phyloP scores from a whole-genome alignment of 495 filamentous ascomycete genomes.

The Eremomyces bilateralis region DNA sequence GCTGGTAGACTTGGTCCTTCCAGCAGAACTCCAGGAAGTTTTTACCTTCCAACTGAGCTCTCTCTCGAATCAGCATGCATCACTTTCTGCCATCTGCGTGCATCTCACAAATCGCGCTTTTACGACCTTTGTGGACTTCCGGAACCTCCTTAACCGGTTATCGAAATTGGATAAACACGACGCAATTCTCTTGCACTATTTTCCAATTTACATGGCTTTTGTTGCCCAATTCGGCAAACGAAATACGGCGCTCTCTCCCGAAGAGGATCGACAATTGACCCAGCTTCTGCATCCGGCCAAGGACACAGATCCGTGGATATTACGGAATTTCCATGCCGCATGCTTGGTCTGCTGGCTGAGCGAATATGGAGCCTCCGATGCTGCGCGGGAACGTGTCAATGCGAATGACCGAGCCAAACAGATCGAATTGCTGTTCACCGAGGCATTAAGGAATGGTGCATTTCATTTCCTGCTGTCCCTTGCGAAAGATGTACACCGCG shows the following conservation, averaged over 20 bases:
- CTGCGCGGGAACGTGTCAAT: neutral
- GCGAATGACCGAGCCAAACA: slow-evolving; percentile 32
- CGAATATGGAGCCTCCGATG: slow-evolving; percentile 49
- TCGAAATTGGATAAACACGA: slow-evolving; percentile 53
- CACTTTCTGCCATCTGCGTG: slow-evolving; percentile 52
- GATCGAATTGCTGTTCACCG: slow-evolving; percentile 46
- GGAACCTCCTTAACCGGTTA: slow-evolving; percentile 38
- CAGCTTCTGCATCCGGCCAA: slow-evolving; percentile 35
- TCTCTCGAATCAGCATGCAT: slow-evolving; percentile 69
- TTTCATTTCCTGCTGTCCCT: slow-evolving; percentile 78
- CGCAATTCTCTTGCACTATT: slow-evolving; percentile 47
- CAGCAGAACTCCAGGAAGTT: slow-evolving; percentile 40
- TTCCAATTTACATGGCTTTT: slow-evolving; percentile 53
- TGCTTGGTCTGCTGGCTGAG: slow-evolving; percentile 64
- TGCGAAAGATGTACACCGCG: slow-evolving; percentile 49
- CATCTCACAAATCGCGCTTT: slow-evolving; percentile 55
- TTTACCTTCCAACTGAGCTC: slow-evolving; percentile 50
- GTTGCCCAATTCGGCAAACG: slow-evolving; percentile 54
- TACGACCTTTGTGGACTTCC: slow-evolving; percentile 48
- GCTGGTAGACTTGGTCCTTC: slow-evolving; percentile 38
- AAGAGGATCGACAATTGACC: slow-evolving; percentile 47
- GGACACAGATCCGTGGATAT: slow-evolving; percentile 42
- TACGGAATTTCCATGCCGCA: slow-evolving; percentile 56
- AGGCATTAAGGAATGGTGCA: slow-evolving; percentile 69
- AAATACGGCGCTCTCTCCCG: slow-evolving; percentile 35